phyloP scores from a whole-genome alignment of 108 stramenopile genomes.

The Nitzschia inconspicua region DNA sequence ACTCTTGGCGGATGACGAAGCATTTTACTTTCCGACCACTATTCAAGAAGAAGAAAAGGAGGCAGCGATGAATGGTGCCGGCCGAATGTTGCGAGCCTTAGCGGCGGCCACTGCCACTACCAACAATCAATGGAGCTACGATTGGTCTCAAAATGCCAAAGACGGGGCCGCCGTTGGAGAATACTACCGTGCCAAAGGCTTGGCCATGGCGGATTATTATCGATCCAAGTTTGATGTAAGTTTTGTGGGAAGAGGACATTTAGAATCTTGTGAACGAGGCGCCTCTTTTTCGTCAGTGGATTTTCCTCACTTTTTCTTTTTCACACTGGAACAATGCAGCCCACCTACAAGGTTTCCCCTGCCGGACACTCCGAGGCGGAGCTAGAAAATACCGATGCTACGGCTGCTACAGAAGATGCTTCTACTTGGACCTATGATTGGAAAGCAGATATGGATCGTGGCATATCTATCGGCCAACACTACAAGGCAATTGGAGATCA shows the following conservation, averaged over 20 bases:
- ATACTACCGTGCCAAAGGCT: constrained; percentile 15
- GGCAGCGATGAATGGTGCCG: not conserved
- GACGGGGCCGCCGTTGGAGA: constrained; percentile 2
- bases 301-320: not conserved
- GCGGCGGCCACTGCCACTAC: not conserved
- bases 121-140: constrained; percentile 7
- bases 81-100: constrained; percentile 7
- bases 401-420: not conserved
- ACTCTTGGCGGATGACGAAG: constrained; percentile 2
- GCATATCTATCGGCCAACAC: not conserved
- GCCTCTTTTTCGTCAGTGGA: not conserved
- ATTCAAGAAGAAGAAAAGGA: not conserved
- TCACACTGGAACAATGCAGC: no score
- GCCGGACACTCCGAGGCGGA: not conserved
- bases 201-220: constrained; percentile 10
- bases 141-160: constrained; percentile 1
- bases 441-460: constrained; percentile 2
- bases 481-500: constrained; percentile 15
- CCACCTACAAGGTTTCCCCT: constrained; percentile 16
- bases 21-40: constrained; percentile 6
- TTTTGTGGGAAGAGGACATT: not conserved
- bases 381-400: not conserved
- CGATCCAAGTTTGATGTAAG: constrained; percentile 14
- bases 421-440: constrained; percentile 10
- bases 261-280: not conserved